Evolutionary conservation across 108 stramenopile genomes (phyloP), one percentile per base, ranked within the genome.

Genomic region (Skeletonema menzelii): DNA sequence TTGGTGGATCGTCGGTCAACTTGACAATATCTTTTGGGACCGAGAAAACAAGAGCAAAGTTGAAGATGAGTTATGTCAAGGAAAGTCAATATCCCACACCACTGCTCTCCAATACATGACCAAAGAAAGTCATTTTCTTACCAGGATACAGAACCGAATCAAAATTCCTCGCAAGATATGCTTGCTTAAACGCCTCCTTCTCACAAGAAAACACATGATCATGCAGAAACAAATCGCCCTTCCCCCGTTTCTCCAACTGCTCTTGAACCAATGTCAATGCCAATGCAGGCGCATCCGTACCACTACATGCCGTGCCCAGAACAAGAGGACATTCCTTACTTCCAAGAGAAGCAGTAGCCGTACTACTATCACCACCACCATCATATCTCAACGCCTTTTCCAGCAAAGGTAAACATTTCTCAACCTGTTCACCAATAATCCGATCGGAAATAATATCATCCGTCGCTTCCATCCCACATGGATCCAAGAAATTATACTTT

Each of bases 261-360:
- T 93, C 92, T 63, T 90, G 66, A 28, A 88, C 71, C 20, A 93
- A 44, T 6, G 65, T 76, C 26, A 93, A 67, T 15, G 92, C 92
- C 14, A 93, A 70, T 5, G 92, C 83, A 5, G 92, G 92, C 0
- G 92, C 92, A 76, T 93, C 92, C 0, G 92, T 93, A 2, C 92
- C 92, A 27, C 77, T 80, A 49, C 92, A 93, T 0, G 92, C 92
- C 1, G 92, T 93, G 27, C 75, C 77, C 15, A 92, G 55, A 5
- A 80, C 46, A 5, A 92, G 60, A 1, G 87, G 85, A 44, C 62
- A 46, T 17, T 32, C 17, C 7, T 61, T 27, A 27, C 73, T 73
- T 14, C 84, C 87, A 53, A 86, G 31, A 0, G 28, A 28, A n/a
- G n/a, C n/a, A n/a, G n/a, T n/a, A n/a, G 10, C 76, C 19, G 19